These are phyloP conservation scores for Chlorella sp. DNA, from an alignment of 139 green algal genomes.

Conservation along the genomic window DNA sequence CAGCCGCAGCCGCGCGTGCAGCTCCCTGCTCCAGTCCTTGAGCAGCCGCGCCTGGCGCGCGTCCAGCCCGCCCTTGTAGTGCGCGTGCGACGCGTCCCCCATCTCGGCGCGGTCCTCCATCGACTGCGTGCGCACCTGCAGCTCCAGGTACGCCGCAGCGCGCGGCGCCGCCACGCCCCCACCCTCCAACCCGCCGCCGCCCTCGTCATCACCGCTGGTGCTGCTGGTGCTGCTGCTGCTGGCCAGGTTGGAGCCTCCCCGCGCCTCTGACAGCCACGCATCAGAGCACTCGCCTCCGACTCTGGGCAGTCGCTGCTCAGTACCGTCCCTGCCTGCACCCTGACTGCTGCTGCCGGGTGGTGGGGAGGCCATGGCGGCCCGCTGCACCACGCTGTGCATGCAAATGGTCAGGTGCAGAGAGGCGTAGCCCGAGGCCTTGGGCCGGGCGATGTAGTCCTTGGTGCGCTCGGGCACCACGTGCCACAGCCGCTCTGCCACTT, in stretches of 20 bases:
- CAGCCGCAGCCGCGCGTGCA: conserved; percentile 25
- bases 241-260: background rate
- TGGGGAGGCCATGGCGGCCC: background rate
- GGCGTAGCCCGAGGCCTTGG: conserved; percentile 90
- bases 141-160: conserved; percentile 2
- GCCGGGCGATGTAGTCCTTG: conserved; percentile 87
- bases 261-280: too few species aligned
- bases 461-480: conserved; percentile 38
- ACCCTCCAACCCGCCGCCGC: background rate
- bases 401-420: conserved; percentile 75
- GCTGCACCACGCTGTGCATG: conserved; percentile 18
- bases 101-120: conserved; percentile 80
- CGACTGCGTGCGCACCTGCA: conserved; percentile 17
- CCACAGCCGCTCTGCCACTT: conserved; percentile 65
- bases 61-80: conserved; percentile 87
- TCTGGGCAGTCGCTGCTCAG: too few species aligned
- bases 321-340: too few species aligned
- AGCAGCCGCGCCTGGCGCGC: conserved; percentile 41
- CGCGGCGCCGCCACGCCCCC: background rate
- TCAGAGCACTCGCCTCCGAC: too few species aligned
- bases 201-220: background rate
- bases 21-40: conserved; percentile 39
- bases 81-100: conserved; percentile 71
- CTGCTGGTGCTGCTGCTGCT: background rate
- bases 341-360: too few species aligned